phyloP scores from a whole-genome alignment of 148 eudicot species.

The Limonium bicolor region DNA sequence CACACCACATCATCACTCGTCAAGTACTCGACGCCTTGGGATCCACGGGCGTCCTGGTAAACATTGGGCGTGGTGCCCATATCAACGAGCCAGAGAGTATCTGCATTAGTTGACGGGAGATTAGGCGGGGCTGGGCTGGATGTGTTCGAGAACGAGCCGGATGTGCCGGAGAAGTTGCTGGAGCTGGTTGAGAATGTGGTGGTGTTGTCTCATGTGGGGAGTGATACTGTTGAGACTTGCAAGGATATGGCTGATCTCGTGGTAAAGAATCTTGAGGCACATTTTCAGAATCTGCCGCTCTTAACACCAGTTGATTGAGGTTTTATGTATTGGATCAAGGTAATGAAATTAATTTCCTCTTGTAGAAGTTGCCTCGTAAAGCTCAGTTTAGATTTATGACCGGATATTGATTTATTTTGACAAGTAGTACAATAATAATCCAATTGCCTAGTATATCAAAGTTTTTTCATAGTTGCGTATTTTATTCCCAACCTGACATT shows the following conservation, averaged over 20 bases:
- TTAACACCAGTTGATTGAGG: conserved; percentile 12
- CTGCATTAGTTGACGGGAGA: conserved; percentile 14
- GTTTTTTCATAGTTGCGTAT: no score
- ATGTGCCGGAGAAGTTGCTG: conserved; percentile 12
- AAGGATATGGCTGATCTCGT: conserved; percentile 18
- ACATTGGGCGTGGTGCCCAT: conserved; percentile 13
- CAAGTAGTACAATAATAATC: no score
- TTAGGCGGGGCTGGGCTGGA: conserved; percentile 19
- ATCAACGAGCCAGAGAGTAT: conserved; percentile 13
- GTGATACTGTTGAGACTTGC: conserved; percentile 15
- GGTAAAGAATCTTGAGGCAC: conserved; percentile 16
- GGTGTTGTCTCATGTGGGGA: conserved; percentile 12
- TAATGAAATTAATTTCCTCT: no score
- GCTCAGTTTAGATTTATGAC: no score
- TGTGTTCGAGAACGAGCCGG: conserved; percentile 15
- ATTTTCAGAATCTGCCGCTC: conserved; percentile 9
- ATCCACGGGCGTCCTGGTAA: conserved; percentile 11
- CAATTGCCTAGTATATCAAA: no score
- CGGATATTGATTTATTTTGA: no score
- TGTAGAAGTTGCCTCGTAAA: no score
- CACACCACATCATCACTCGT: conserved; percentile 11
- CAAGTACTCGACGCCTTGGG: conserved; percentile 14
- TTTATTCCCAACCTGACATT: no score
- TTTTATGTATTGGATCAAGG: no score
- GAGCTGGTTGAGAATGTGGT: conserved; percentile 19